Conservation (phyloP, 129 eudicot species). For the Sambucus nigra region DNA sequence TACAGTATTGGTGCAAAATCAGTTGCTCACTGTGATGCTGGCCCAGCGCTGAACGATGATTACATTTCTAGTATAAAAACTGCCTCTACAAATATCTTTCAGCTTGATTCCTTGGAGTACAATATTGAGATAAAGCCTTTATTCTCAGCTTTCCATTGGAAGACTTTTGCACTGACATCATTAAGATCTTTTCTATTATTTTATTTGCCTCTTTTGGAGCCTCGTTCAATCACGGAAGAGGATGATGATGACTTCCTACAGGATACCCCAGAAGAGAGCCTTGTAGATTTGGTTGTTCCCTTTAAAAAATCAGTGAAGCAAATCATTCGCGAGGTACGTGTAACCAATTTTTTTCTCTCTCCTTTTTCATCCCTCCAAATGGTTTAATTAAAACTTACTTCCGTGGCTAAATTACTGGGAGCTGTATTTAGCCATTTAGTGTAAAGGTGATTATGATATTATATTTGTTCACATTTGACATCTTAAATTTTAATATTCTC, state of each 20-base stretch:
- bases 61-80: constrained; percentile 31
- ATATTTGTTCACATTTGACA: too few relatives aligned
- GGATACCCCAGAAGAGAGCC: constrained; percentile 35
- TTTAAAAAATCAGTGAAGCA: constrained; percentile 80
- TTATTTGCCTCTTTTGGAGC: constrained; percentile 81
- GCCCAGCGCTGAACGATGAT: constrained; percentile 44
- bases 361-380: background rate
- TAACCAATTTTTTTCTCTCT: background rate
- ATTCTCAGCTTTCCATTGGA: constrained; percentile 75
- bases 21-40: constrained; percentile 64
- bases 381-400: background rate
- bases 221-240: constrained; percentile 42
- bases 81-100: constrained; percentile 34
- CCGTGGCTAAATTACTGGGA: background rate
- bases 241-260: constrained; percentile 67
- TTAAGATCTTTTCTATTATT: constrained; percentile 66
- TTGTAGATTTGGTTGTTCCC: constrained; percentile 69
- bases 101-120: constrained; percentile 42
- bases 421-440: too few relatives aligned
- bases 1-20: constrained; percentile 34
- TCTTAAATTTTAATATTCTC: too few relatives aligned
- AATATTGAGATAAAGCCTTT: constrained; percentile 61
- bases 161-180: constrained; percentile 44
- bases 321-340: constrained; percentile 62
- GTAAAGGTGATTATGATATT: too few relatives aligned